These are phyloP conservation scores for Protomyces lactucae-debilis DNA, from an alignment of 1,139 yeast species.

Conservation along the genomic window DNA sequence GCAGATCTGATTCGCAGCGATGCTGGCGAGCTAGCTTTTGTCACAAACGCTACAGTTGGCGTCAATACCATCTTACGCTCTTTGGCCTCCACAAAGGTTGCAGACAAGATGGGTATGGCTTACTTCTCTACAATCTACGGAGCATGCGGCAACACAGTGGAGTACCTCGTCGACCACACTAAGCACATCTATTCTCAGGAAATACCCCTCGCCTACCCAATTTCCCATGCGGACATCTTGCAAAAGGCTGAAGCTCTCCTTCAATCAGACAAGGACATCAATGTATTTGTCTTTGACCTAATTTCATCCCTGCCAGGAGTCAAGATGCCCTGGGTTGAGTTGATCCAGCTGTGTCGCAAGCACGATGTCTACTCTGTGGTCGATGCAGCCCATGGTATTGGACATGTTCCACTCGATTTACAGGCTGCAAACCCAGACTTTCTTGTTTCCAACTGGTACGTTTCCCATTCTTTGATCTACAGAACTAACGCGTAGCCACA, in stretches of 20 bases:
- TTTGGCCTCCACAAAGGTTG: conserved; percentile 40
- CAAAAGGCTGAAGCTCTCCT: conserved; percentile 43
- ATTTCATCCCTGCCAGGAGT: conserved; percentile 64
- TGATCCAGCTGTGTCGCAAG: conserved; percentile 49
- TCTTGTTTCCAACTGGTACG: conserved; percentile 50
- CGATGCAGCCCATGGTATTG: conserved; percentile 72
- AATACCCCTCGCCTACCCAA: conserved; percentile 50
- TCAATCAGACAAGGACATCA: conserved; percentile 36
- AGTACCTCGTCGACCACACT: conserved; percentile 44
- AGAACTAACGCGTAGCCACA: neutral
- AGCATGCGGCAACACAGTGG: conserved; percentile 53
- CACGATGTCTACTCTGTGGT: conserved; percentile 52
- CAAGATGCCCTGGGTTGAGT: conserved; percentile 51
- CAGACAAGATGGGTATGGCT: conserved; percentile 50
- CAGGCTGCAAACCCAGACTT: conserved; percentile 54
- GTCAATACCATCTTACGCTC: conserved; percentile 57
- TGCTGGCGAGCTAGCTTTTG: conserved; percentile 47
- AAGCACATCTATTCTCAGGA: conserved; percentile 43
- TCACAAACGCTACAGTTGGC: conserved; percentile 59
- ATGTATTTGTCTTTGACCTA: conserved; percentile 55
- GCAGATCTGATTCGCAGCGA: conserved; percentile 46
- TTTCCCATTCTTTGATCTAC: neutral
- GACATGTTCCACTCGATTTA: conserved; percentile 51
- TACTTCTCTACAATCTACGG: conserved; percentile 54
- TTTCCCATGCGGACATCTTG: conserved; percentile 48